Conservation (phyloP, 1,284 basidiomycete genomes). For the Gomphus sp. region DNA sequence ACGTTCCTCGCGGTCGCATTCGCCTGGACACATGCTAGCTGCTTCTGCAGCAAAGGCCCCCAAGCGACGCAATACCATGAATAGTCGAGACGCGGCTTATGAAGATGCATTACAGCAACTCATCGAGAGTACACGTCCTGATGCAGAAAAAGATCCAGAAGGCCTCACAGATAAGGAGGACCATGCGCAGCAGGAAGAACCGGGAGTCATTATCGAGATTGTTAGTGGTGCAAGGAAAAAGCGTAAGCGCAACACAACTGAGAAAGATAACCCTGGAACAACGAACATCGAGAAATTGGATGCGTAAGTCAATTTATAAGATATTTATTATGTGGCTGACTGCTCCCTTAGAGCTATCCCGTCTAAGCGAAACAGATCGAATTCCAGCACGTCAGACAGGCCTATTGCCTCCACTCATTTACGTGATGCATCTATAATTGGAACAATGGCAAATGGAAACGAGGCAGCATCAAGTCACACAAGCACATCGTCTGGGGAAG, state of each 20-base stretch:
- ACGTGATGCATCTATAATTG: conserved; percentile 14
- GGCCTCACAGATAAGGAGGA: conserved; percentile 24
- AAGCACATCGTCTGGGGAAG: conserved; percentile 1
- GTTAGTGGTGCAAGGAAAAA: conserved; percentile 36
- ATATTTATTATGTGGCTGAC: neutral
- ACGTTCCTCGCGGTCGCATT: conserved; percentile 67
- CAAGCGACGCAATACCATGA: conserved; percentile 94
- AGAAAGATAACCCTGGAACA: conserved; percentile 19
- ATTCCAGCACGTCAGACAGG: conserved; percentile 11
- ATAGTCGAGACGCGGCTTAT: conserved; percentile 90
- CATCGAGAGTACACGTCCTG: conserved; percentile 62
- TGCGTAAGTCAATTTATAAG: neutral
- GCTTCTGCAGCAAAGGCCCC: conserved; percentile 40
- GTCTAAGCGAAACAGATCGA: conserved; percentile 10
- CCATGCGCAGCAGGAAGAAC: conserved; percentile 33
- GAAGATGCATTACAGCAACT: conserved; percentile 76
- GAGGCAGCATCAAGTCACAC: neutral
- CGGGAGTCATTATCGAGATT: conserved; percentile 30
- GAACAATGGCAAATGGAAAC: neutral
- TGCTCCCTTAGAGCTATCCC: neutral
- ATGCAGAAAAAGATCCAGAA: conserved; percentile 38
- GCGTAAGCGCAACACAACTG: conserved; percentile 56
- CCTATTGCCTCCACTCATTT: conserved; percentile 19
- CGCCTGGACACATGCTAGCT: conserved; percentile 29
- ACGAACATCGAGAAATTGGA: conserved; percentile 16